Evolutionary conservation across 345 rosid species (phyloP).

Genomic region (Hypericum perforatum): DNA sequence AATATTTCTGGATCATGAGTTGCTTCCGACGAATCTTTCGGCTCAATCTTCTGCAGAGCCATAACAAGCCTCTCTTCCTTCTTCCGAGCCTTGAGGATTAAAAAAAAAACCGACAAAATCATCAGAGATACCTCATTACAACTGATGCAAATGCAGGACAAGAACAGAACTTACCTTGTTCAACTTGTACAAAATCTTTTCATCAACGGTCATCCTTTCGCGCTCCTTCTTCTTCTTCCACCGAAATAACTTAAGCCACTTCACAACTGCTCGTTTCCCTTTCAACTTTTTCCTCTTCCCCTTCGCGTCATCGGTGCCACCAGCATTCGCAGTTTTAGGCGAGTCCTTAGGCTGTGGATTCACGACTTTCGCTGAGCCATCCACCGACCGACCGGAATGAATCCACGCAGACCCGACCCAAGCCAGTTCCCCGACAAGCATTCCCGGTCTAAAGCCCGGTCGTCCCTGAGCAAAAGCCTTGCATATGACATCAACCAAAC

Average conservation of each 20-base stretch:
- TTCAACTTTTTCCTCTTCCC: slow-evolving; percentile 63
- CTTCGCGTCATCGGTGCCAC: slow-evolving; percentile 26
- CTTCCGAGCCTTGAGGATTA: slow-evolving; percentile 54
- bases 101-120: neutral
- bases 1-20: slow-evolving; percentile 90
- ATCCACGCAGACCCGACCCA: slow-evolving; percentile 27
- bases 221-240: slow-evolving; percentile 92
- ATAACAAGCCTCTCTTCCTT: slow-evolving; percentile 70
- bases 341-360: slow-evolving; percentile 17
- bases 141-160: slow-evolving; percentile 3
- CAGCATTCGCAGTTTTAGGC: slow-evolving; percentile 15
- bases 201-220: slow-evolving; percentile 86
- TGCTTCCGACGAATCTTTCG: slow-evolving; percentile 49
- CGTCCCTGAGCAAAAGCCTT: slow-evolving; percentile 42
- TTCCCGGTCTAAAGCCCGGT: slow-evolving; percentile 8
- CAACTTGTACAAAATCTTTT: slow-evolving; percentile 66
- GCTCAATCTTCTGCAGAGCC: slow-evolving; percentile 73
- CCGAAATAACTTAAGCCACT: slow-evolving; percentile 81
- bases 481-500: slow-evolving; percentile 45
- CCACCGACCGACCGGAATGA: slow-evolving; percentile 30
- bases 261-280: slow-evolving; percentile 81
- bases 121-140: neutral
- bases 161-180: slow-evolving; percentile 35
- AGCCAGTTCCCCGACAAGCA: slow-evolving; percentile 10
- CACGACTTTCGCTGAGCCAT: slow-evolving; percentile 14